These are phyloP conservation scores for Chlorella sp. DNA, from an alignment of 139 green algal genomes.

Conservation along the genomic window DNA sequence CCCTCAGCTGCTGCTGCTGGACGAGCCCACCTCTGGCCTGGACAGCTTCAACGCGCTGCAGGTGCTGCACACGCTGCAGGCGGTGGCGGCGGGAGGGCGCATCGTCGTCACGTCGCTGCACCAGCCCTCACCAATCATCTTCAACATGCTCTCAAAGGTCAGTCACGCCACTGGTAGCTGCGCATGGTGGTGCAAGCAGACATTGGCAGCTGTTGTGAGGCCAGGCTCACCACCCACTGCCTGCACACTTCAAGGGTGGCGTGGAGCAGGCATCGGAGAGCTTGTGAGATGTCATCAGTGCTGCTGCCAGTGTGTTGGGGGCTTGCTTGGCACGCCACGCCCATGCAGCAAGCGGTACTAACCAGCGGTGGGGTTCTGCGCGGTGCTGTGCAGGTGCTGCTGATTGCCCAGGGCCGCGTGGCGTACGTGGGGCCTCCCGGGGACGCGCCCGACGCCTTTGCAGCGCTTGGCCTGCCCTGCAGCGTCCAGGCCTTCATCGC, in stretches of 20 bases:
- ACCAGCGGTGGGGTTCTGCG: background rate
- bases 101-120: conserved; percentile 74
- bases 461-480: conserved; percentile 20
- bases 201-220: too few species aligned
- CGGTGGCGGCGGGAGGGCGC: conserved; percentile 21
- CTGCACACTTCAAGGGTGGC: too few species aligned
- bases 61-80: conserved; percentile 41
- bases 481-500: conserved; percentile 24
- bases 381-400: conserved; percentile 23
- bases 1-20: too few species aligned
- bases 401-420: conserved; percentile 53
- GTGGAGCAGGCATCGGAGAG: too few species aligned
- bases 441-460: conserved; percentile 25
- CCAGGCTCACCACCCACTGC: too few species aligned
- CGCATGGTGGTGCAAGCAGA: too few species aligned
- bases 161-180: too few species aligned
- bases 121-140: conserved; percentile 69
- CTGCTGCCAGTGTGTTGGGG: too few species aligned
- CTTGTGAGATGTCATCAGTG: too few species aligned
- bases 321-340: too few species aligned
- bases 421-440: conserved; percentile 44
- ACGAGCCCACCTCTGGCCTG: conserved; percentile 68
- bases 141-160: conserved; percentile 20
- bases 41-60: conserved; percentile 31
- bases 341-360: background rate